Base-by-base conservation (phyloP, 2,329 filamentous ascomycete species). In the Monosporascus ibericus region DNA sequence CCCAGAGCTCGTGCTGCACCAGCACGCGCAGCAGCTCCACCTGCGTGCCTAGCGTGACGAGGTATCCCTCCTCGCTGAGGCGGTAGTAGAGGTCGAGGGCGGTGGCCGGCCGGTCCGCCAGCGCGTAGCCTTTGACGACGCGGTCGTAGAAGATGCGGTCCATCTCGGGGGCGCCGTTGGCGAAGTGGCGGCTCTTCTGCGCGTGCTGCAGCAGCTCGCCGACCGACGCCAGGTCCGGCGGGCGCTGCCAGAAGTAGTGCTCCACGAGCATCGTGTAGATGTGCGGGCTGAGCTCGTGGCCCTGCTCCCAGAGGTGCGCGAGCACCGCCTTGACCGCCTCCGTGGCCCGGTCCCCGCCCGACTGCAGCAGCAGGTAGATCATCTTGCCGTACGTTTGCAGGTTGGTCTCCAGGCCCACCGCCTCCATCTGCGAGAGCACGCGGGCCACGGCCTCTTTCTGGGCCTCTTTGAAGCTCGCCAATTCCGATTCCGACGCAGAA, bases 251-350 rank as follows among this genome's bases (percentile, higher is more conserved):
- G 64, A 92, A 86, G 64, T 85, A 86, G 64, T 87, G 76, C 46
- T 85, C 80, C 46, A 88, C 73, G 20, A 94, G 78, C 62, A 86
- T 87, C 24, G 88, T 92, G 72, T 88, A 88, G 62, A 90, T 87
- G 60, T 90, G 79, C 1, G 81, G 69, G 4, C 80, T 80, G 2
- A 82, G 75, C 47, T 75, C 65, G 44, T 86, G 62, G 20, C 78
- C 77, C 24, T 74, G 70, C 6, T 63, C 59, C 48, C 72, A 70
- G 77, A 94, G 87, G 65, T 86, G 80, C 1, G 73, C 68, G 44
- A 90, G 75, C 7, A 92, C 75, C 2, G 76, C 75, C 44, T 78
- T 76, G 15, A 88, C 78, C 51, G 82, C 80, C 2, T 69, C 66
- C 42, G 71, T 72, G 24, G 73, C 70, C 39, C 66, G 67, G 54